Conservation (phyloP, 352 stramenopile species). For the Elongisporangium senticosum region DNA sequence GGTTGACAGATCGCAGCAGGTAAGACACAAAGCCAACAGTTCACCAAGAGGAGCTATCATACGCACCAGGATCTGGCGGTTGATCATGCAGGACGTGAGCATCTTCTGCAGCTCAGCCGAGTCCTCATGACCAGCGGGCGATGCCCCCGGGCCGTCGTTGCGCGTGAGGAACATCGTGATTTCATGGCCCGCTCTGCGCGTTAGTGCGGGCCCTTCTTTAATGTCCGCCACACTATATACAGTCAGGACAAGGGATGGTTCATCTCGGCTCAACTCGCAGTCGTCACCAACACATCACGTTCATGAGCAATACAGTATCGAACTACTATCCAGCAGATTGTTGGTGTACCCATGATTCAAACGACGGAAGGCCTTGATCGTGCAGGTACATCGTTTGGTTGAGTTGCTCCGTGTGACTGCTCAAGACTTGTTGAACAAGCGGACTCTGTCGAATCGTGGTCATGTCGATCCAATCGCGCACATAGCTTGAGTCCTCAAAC, state of each 20-base stretch:
- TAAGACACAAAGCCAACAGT: not conserved
- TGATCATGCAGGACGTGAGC: conserved; percentile 84
- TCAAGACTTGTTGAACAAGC: not conserved
- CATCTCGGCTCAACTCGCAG: no score
- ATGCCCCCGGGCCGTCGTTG: conserved; percentile 28
- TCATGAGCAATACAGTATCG: no score
- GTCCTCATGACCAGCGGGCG: conserved; percentile 62
- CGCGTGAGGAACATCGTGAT: conserved; percentile 51
- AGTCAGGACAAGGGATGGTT: not conserved
- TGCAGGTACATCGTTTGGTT: not conserved
- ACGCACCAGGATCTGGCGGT: conserved; percentile 70
- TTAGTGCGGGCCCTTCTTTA: not conserved
- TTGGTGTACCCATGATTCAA: no score
- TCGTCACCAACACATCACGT: no score
- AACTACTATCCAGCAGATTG: no score
- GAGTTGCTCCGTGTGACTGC: not conserved
- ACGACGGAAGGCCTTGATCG: not conserved
- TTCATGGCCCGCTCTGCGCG: not conserved
- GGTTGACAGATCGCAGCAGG: not conserved
- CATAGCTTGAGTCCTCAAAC: not conserved
- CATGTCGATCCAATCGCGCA: not conserved
- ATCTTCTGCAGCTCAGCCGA: conserved; percentile 72
- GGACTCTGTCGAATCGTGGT: not conserved
- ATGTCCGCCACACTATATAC: not conserved
- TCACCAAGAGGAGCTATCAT: not conserved